These are phyloP conservation scores for Pulveroboletus sp. DNA, from an alignment of 768 basidiomycete genomes.

Conservation along the genomic window DNA sequence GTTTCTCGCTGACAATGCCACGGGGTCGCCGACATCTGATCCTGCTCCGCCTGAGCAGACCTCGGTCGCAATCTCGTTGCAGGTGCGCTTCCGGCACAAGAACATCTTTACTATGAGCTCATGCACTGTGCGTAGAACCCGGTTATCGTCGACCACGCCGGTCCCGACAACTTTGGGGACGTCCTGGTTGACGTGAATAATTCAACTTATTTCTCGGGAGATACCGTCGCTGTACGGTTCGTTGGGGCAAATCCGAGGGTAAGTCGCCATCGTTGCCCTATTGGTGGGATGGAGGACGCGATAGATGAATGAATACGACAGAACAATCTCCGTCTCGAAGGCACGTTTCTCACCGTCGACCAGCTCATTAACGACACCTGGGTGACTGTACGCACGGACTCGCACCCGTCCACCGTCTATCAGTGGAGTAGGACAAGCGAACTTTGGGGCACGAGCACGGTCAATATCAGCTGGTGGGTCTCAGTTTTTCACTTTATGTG, in stretches of 20 bases:
- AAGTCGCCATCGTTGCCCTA: constrained; percentile 21
- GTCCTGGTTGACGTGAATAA: constrained; percentile 52
- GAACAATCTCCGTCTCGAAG: constrained; percentile 76
- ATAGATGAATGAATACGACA: constrained; percentile 22
- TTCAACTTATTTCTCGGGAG: constrained; percentile 49
- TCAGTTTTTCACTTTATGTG: background rate
- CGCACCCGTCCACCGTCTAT: constrained; percentile 72
- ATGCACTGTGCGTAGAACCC: constrained; percentile 37
- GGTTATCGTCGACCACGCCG: constrained; percentile 57
- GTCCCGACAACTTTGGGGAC: constrained; percentile 59
- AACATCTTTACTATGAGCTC: background rate
- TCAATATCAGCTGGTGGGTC: constrained; percentile 59
- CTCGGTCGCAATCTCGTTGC: constrained; percentile 62
- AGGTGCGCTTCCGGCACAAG: constrained; percentile 34
- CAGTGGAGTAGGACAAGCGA: constrained; percentile 58
- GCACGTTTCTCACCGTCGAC: constrained; percentile 69
- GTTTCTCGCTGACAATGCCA: constrained; percentile 49
- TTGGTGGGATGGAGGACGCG: background rate
- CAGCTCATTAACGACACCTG: constrained; percentile 46
- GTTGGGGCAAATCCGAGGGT: constrained; percentile 79
- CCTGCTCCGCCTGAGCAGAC: constrained; percentile 61
- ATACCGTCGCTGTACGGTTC: constrained; percentile 59
- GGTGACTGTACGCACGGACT: constrained; percentile 63
- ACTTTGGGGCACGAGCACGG: constrained; percentile 58
- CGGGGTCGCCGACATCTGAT: constrained; percentile 54